These are phyloP conservation scores for Penicillium sp. DNA, from an alignment of 2,329 filamentous ascomycete species.

Conservation along the genomic window DNA sequence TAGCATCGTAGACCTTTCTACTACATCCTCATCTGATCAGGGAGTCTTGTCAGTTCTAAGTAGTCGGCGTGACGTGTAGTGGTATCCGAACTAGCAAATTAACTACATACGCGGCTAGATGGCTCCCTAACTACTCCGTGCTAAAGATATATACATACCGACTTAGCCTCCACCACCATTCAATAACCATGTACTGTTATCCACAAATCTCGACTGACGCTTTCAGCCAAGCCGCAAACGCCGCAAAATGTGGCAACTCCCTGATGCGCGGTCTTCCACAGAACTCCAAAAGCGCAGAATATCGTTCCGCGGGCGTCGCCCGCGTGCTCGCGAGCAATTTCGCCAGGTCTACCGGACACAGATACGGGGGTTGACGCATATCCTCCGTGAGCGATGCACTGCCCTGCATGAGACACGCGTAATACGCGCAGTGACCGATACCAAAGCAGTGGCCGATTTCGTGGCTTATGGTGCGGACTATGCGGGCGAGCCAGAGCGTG, in stretches of 20 bases:
- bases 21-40: too few species aligned
- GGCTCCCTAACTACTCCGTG: too few species aligned
- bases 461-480: conserved; percentile 65
- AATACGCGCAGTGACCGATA: conserved; percentile 63
- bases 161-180: too few species aligned
- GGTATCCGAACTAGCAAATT: too few species aligned
- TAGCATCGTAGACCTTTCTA: too few species aligned
- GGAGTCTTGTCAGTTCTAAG: too few species aligned
- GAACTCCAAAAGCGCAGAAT: not conserved
- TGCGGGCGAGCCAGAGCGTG: conserved; percentile 62
- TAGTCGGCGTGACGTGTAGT: too few species aligned
- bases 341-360: conserved; percentile 10
- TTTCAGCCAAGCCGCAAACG: not conserved
- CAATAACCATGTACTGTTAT: too few species aligned
- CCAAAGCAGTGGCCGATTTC: conserved; percentile 72
- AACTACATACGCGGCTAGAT: too few species aligned
- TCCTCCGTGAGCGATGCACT: conserved; percentile 12
- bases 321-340: not conserved
- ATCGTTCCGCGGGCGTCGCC: not conserved
- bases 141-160: too few species aligned
- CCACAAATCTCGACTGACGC: not conserved
- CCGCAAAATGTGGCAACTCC: not conserved
- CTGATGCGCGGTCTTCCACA: not conserved
- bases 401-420: conserved; percentile 11
- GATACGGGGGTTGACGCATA: conserved; percentile 5